Evolutionary conservation across 1,139 yeast species (phyloP).

Genomic region (Saccharomycopsis hybrid): DNA sequence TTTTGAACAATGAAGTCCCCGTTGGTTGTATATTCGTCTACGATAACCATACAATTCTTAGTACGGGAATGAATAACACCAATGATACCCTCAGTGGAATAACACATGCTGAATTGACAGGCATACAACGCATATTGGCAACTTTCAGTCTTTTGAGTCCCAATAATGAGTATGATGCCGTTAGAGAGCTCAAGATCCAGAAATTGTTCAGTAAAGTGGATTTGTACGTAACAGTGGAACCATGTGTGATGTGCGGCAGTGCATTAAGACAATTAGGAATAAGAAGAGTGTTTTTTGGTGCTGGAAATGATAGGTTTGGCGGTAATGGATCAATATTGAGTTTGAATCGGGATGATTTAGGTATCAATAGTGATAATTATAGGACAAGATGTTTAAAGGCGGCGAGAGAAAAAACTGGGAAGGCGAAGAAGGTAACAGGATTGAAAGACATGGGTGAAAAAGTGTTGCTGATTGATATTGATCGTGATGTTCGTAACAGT

Average conservation of each 20-base stretch:
- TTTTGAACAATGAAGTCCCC: conserved; percentile 59
- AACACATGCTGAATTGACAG: conserved; percentile 88
- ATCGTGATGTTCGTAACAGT: no score
- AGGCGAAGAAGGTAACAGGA: no score
- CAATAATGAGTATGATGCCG: conserved; percentile 17
- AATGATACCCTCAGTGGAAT: conserved; percentile 79
- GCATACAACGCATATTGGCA: conserved; percentile 49
- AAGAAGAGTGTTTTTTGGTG: conserved; percentile 73
- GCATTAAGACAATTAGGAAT: conserved; percentile 79
- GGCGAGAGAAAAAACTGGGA: neutral
- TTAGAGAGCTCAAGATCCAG: conserved; percentile 23
- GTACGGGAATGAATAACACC: conserved; percentile 84
- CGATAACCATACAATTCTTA: conserved; percentile 45
- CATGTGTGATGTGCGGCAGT: conserved; percentile 97
- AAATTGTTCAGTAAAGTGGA: conserved; percentile 44
- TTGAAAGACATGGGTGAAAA: no score
- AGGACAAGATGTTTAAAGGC: neutral
- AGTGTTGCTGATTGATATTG: no score
- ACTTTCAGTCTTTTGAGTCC: conserved; percentile 22
- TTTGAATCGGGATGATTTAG: conserved; percentile 45
- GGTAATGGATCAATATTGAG: conserved; percentile 86
- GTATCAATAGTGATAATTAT: neutral
- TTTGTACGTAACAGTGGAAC: conserved; percentile 92
- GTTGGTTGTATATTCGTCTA: conserved; percentile 64
- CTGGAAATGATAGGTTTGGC: conserved; percentile 93